Evolutionary conservation across 1,139 yeast species (phyloP).

Genomic region (Hyphopichia khmerensis): DNA sequence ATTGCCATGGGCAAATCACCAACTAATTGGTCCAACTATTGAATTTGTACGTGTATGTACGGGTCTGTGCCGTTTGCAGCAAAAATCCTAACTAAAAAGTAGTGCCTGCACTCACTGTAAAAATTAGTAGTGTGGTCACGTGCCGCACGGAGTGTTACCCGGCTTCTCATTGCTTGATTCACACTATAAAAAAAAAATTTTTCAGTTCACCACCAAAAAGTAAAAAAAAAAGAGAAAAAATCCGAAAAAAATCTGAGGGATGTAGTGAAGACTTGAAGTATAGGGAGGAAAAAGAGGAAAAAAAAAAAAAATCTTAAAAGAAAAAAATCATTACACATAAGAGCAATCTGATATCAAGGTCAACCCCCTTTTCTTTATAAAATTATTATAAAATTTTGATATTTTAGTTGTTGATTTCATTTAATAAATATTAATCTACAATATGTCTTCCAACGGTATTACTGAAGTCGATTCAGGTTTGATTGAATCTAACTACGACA

Average conservation of each 20-base stretch:
- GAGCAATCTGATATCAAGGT: neutral
- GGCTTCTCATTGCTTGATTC: neutral
- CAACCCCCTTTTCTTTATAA: conserved; percentile 3
- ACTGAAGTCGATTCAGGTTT: conserved; percentile 80
- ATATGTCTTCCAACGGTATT: conserved; percentile 57
- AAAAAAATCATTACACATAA: conserved; percentile 3
- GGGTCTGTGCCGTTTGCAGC: too few species aligned
- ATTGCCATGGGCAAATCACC: too few species aligned
- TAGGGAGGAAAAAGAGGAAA: neutral
- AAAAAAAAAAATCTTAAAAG: neutral
- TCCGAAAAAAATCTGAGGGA: neutral
- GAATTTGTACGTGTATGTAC: too few species aligned
- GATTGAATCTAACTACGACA: conserved; percentile 97
- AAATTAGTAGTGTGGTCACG: too few species aligned
- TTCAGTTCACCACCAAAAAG: neutral
- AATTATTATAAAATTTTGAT: conserved; percentile 7
- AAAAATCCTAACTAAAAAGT: too few species aligned
- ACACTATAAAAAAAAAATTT: neutral
- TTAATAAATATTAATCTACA: conserved; percentile 8
- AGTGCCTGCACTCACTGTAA: too few species aligned
- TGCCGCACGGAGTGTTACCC: neutral
- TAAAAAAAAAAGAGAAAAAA: neutral
- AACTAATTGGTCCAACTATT: too few species aligned
- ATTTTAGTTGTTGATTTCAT: conserved; percentile 3
- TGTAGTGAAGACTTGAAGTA: neutral